A percentile compares a stretch with the other conserved stretches of the same genome.
Evolutionary conservation across 495 filamentous ascomycete genomes (phyloP).

Genomic region (Trichoderma virens): DNA sequence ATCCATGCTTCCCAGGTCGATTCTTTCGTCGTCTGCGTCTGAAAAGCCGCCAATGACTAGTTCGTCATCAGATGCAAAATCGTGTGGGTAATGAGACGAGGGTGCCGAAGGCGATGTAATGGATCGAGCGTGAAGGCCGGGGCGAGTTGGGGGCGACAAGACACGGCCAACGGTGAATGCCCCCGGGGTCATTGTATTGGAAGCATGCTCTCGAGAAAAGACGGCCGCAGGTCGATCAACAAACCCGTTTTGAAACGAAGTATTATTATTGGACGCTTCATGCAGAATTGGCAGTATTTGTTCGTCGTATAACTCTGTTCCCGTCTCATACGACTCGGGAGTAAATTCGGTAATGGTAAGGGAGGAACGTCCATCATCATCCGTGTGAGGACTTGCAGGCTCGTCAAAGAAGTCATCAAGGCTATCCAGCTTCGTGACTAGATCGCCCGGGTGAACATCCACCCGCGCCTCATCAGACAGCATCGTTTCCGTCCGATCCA

Average conservation of each 20-base stretch:
- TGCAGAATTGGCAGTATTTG: slow-evolving; percentile 86
- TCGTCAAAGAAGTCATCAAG: slow-evolving; percentile 92
- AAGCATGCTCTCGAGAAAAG: slow-evolving; percentile 39
- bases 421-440: slow-evolving; percentile 84
- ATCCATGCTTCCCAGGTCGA: slow-evolving; percentile 21
- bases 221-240: slow-evolving; percentile 57
- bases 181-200: slow-evolving; percentile 56
- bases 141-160: slow-evolving; percentile 29
- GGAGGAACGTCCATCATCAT: slow-evolving; percentile 48
- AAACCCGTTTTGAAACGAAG: slow-evolving; percentile 86
- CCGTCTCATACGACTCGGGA: slow-evolving; percentile 54
- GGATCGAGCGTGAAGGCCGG: slow-evolving; percentile 60
- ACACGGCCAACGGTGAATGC: slow-evolving; percentile 35
- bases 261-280: slow-evolving; percentile 49
- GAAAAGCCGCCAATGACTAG: slow-evolving; percentile 45
- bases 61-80: slow-evolving; percentile 48
- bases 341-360: slow-evolving; percentile 57
- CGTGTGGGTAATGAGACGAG: slow-evolving; percentile 47
- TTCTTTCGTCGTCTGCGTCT: slow-evolving; percentile 43
- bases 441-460: slow-evolving; percentile 66
- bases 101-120: slow-evolving; percentile 61
- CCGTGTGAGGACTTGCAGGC: slow-evolving; percentile 40
- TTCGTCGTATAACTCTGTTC: slow-evolving; percentile 83
- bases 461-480: slow-evolving; percentile 76
- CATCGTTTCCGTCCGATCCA: slow-evolving; percentile 74